Percentiles rank a stretch among this genome's conserved stretches.
Evolutionary conservation across 257 asterid genomes (phyloP).

Genomic region (Rhazya stricta): DNA sequence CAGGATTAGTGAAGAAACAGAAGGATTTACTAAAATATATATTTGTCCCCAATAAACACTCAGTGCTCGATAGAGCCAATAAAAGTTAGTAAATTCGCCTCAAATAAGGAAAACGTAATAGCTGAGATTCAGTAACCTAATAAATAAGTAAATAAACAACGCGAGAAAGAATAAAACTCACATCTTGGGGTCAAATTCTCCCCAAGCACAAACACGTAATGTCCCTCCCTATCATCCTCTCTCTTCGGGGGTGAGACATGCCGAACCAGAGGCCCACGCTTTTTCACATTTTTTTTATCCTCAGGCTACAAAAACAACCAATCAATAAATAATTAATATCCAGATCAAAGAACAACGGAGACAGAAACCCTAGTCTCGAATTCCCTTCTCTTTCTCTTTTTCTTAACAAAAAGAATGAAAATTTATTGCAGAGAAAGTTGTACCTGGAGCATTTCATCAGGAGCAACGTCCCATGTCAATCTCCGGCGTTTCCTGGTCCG

Average conservation of each 20-base stretch:
- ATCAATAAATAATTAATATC: background rate
- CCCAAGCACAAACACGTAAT: constrained; percentile 63
- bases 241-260: constrained; percentile 67
- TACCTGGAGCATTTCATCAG: constrained; percentile 39
- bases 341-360: background rate
- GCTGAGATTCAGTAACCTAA: background rate
- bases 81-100: background rate
- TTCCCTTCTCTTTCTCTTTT: background rate
- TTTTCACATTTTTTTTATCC: constrained; percentile 33
- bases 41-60: background rate
- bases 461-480: constrained; percentile 54
- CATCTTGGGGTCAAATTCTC: constrained; percentile 86
- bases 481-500: constrained; percentile 61
- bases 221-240: constrained; percentile 68
- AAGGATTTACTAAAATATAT: too few species aligned
- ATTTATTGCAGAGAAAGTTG: background rate
- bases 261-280: constrained; percentile 31
- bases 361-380: constrained; percentile 4
- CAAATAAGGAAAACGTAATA: background rate
- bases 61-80: background rate
- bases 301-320: constrained; percentile 30
- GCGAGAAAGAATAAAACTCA: constrained; percentile 23
- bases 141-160: background rate
- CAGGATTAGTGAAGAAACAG: background rate
- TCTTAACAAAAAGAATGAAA: background rate